Evolutionary conservation across 2,329 filamentous ascomycete genomes (phyloP), one percentile per base, ranked within the genome.

Genomic region (Tolypocladium sp.): DNA sequence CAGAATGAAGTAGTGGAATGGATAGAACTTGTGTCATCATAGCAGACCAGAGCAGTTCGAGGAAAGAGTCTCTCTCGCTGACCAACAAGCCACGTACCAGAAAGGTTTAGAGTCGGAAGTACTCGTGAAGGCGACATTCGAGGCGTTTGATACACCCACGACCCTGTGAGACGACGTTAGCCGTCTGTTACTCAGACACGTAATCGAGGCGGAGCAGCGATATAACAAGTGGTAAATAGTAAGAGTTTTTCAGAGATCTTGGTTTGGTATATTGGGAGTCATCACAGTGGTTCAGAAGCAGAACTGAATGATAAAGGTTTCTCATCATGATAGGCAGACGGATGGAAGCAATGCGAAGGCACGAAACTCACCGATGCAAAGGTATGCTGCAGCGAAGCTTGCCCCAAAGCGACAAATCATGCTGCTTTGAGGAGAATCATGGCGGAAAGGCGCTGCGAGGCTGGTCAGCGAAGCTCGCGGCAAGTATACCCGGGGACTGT

Each of bases 281-380:
- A 82, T 86, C 85, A 88, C 76, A 74, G 66, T 72, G 69, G 67
- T 83, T 89, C 86, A 88, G 86, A 82, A 89, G 86, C 86, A 89
- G 86, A 89, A 89, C 86, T 89, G 86, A 81, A 81, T 78, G 73
- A 53, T 78, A 77, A 76, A 74, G 64, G 67, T 75, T 77, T 85
- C 77, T 88, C 85, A 88, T 89, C 86, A 88, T 79, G 55, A 61
- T 56, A 63, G 63, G 60, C 63, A 35, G 49, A 52, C 30, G n/a
- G 27, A 15, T 22, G 25, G 37, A 15, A 20, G 20, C 4, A 17
- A 40, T 20, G 38, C 15, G 40, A 41, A 33, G 37, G 42, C 10
- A 37, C 33, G 13, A 49, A 51, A 57, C 41, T 49, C 17, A 49
- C 41, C 17, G 4, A 20, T 2, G 42, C 30, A 25, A 9, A 38